These are phyloP conservation scores for Phanerochaete sordida DNA, from an alignment of 768 basidiomycete genomes.

Conservation along the genomic window DNA sequence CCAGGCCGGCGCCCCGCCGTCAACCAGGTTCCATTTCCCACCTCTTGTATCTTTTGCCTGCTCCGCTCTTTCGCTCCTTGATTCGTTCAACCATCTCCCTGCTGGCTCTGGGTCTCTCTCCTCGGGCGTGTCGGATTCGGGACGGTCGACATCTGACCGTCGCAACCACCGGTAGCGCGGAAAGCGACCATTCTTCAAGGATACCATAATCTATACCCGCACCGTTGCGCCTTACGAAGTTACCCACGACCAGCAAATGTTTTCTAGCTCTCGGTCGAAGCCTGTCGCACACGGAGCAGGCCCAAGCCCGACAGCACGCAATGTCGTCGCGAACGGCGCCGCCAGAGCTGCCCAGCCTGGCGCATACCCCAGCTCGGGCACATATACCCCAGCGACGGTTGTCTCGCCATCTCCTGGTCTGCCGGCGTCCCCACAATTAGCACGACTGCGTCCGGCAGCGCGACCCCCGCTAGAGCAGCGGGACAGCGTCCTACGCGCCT, in stretches of 20 bases:
- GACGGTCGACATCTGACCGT: not conserved
- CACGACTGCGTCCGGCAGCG: not conserved
- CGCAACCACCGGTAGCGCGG: not conserved
- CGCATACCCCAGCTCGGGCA: not conserved
- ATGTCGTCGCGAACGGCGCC: not conserved
- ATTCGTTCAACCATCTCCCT: not conserved
- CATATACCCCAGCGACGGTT: not conserved
- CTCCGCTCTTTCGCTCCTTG: not conserved
- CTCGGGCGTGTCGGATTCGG: not conserved
- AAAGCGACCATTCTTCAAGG: not conserved
- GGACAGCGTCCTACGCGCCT: slow-evolving; percentile 62
- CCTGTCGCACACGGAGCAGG: not conserved
- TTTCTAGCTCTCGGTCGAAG: not conserved
- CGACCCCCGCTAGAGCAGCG: slow-evolving; percentile 28
- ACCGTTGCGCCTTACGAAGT: not conserved
- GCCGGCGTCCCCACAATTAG: not conserved
- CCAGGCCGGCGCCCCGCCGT: not conserved
- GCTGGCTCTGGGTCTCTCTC: not conserved
- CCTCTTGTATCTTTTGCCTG: not conserved
- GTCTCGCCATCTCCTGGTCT: not conserved
- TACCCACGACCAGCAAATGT: not conserved
- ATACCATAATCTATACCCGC: not conserved
- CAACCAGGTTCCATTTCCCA: not conserved
- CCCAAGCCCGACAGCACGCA: not conserved
- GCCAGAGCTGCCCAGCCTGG: not conserved